These are phyloP conservation scores for Xerocomus nothofagi DNA, from an alignment of 1,284 basidiomycete genomes.

Conservation along the genomic window DNA sequence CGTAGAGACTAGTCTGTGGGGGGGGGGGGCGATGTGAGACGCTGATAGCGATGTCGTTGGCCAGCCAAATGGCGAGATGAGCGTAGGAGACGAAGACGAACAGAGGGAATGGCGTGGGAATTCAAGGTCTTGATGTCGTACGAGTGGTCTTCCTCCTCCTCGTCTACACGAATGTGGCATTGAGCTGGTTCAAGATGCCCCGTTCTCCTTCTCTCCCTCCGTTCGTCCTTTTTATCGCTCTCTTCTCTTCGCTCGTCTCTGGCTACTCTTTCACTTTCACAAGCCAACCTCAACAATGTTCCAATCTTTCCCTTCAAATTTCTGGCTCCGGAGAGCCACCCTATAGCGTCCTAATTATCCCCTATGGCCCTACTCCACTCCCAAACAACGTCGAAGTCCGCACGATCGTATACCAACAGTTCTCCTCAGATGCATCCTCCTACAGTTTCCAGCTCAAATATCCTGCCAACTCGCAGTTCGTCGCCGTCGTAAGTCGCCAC, in stretches of 20 bases:
- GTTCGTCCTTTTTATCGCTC: slow-evolving; percentile 12
- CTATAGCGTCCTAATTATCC: slow-evolving; percentile 64
- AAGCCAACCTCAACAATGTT: slow-evolving; percentile 60
- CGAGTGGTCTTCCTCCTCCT: background rate
- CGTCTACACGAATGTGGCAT: slow-evolving; percentile 13
- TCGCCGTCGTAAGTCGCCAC: slow-evolving; percentile 63
- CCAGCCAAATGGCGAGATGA: background rate
- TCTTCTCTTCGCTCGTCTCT: slow-evolving; percentile 30
- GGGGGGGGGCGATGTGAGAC: background rate
- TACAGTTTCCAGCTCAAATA: slow-evolving; percentile 62
- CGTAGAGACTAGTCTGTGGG: slow-evolving; percentile 26
- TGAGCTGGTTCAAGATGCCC: slow-evolving; percentile 16
- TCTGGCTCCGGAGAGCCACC: slow-evolving; percentile 55
- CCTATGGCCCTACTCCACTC: slow-evolving; percentile 62
- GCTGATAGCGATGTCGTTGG: slow-evolving; percentile 20
- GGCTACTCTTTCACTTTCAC: slow-evolving; percentile 58
- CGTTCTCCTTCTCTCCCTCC: background rate
- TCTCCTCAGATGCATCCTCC: slow-evolving; percentile 42
- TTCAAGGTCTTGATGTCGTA: no score
- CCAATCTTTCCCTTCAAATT: slow-evolving; percentile 56
- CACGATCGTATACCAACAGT: slow-evolving; percentile 56
- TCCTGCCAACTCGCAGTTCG: slow-evolving; percentile 67
- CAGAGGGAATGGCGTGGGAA: no score
- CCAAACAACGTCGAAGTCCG: slow-evolving; percentile 62
- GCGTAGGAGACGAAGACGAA: slow-evolving; percentile 1